Percentiles rank a stretch among this genome's conserved stretches.
Evolutionary conservation across 2,329 filamentous ascomycete genomes (phyloP).

Genomic region (Grosmannia serpens): DNA sequence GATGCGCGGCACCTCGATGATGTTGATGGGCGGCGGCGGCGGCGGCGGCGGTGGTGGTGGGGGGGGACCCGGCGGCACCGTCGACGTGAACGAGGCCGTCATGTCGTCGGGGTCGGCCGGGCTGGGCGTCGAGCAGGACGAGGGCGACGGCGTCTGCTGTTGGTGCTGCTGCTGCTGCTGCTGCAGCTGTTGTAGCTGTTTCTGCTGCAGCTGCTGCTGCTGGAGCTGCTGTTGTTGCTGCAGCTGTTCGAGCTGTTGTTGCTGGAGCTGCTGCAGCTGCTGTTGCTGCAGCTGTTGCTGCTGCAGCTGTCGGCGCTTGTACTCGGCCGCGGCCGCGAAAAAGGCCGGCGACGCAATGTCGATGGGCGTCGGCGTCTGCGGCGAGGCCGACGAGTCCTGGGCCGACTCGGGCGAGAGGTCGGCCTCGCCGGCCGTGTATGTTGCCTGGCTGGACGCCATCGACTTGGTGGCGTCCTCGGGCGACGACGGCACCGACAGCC

Average conservation of each 20-base stretch:
- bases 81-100: conserved; percentile 12
- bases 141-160: background rate
- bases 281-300: background rate
- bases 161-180: background rate
- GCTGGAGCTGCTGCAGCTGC: background rate
- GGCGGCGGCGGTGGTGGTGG: conserved; percentile 60
- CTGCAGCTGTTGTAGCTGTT: background rate
- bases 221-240: background rate
- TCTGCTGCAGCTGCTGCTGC: background rate
- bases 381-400: conserved; percentile 46
- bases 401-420: conserved; percentile 40
- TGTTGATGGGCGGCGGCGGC: conserved; percentile 62
- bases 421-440: conserved; percentile 30
- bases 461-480: conserved; percentile 28
- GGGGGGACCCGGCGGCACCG: conserved; percentile 37
- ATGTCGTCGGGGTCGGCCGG: background rate
- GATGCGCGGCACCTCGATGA: conserved; percentile 65
- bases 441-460: conserved; percentile 46
- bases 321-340: background rate
- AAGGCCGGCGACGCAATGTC: conserved; percentile 5
- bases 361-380: conserved; percentile 43
- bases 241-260: background rate
- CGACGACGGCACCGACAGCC: conserved; percentile 15
- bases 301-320: conserved; percentile 27
- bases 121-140: background rate